phyloP scores from a whole-genome alignment of 2,329 filamentous ascomycete species.

The Nigrospora sphaerica region DNA sequence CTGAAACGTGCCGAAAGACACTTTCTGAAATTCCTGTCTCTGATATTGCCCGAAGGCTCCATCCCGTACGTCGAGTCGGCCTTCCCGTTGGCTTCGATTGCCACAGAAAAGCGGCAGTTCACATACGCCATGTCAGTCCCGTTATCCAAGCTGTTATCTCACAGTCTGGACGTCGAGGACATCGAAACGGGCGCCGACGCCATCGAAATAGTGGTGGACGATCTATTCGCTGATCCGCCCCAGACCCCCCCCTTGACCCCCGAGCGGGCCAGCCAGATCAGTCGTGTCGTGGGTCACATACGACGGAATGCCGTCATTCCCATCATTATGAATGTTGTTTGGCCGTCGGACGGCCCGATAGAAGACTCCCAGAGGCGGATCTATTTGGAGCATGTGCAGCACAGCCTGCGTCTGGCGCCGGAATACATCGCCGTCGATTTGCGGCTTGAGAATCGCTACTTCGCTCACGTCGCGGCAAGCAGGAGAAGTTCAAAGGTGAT shows the following conservation, averaged over 20 bases:
- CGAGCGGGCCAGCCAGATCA: conserved; percentile 42
- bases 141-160: conserved; percentile 46
- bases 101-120: conserved; percentile 52
- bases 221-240: conserved; percentile 13
- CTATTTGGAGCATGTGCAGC: conserved; percentile 51
- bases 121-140: conserved; percentile 62
- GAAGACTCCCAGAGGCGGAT: conserved; percentile 16
- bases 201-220: conserved; percentile 53
- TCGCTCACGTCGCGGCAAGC: conserved; percentile 40
- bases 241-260: conserved; percentile 8
- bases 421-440: conserved; percentile 59
- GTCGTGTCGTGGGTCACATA: conserved; percentile 51
- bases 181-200: conserved; percentile 62
- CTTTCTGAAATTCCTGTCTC: conserved; percentile 61
- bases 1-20: conserved; percentile 63
- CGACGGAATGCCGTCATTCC: conserved; percentile 56
- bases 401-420: conserved; percentile 54
- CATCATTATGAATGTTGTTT: conserved; percentile 45
- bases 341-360: conserved; percentile 17
- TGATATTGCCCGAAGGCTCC: conserved; percentile 46
- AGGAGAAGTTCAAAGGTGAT: conserved; percentile 56
- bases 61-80: conserved; percentile 56
- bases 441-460: conserved; percentile 41
- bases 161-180: conserved; percentile 53
- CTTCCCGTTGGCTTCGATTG: conserved; percentile 57